Conservation (phyloP, 345 rosid genomes). For the Populus alba region DNA sequence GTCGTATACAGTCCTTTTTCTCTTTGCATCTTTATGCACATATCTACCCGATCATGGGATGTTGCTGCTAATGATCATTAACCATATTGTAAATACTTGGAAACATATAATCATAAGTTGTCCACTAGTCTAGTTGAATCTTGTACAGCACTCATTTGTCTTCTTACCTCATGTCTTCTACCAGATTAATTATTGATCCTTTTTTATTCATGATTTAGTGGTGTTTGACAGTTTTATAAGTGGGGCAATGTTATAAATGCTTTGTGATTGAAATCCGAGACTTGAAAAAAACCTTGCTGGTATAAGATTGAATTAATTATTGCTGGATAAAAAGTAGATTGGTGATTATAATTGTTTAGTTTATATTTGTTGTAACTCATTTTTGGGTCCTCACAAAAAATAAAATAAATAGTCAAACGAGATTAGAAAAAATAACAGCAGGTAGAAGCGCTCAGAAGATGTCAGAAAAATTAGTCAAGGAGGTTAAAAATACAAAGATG, state of each 20-base stretch:
- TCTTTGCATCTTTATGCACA: not conserved
- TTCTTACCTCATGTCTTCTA: not conserved
- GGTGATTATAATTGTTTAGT: no score
- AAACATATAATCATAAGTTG: constrained; percentile 9
- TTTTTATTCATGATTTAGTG: not conserved
- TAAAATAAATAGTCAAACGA: no score
- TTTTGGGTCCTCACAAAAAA: no score
- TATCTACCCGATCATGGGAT: constrained; percentile 1
- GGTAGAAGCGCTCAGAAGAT: no score
- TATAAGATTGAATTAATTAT: no score
- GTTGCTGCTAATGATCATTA: constrained; percentile 9
- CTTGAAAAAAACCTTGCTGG: no score
- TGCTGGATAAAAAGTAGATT: no score
- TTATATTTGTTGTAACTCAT: no score
- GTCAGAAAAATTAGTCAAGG: no score
- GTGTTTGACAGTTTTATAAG: not conserved
- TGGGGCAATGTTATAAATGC: not conserved
- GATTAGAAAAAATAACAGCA: no score
- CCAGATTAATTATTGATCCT: not conserved
- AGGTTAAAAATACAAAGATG: no score
- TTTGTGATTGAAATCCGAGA: not conserved
- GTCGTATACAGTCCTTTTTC: not conserved
- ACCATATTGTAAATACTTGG: constrained; percentile 13
- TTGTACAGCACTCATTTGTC: not conserved
- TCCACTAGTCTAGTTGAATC: constrained; percentile 6